phyloP scores from a whole-genome alignment of 768 basidiomycete genomes.

The Pleurotus platypus region DNA sequence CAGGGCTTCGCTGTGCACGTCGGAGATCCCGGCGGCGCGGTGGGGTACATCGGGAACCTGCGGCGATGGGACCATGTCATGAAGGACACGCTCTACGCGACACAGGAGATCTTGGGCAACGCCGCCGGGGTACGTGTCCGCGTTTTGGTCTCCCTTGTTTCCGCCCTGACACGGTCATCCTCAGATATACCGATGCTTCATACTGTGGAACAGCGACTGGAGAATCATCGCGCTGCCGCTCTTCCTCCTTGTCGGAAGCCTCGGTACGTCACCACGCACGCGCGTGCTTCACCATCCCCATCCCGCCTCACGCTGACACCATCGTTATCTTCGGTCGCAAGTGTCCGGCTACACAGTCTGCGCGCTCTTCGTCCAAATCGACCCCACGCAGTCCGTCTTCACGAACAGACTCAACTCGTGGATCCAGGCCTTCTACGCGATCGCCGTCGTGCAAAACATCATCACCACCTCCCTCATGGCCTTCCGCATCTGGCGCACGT shows the following conservation, averaged over 20 bases:
- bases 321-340: background rate
- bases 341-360: slow-evolving; percentile 15
- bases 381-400: slow-evolving; percentile 12
- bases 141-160: too few species aligned
- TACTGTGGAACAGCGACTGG: slow-evolving; percentile 14
- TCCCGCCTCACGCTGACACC: background rate
- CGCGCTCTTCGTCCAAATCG: slow-evolving; percentile 9
- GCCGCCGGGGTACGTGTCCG: slow-evolving; percentile 11
- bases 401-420: slow-evolving; percentile 10
- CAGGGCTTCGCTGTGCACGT: slow-evolving; percentile 11
- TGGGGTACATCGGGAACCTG: slow-evolving; percentile 11
- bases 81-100: slow-evolving; percentile 14
- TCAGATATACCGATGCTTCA: slow-evolving; percentile 20
- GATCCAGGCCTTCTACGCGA: slow-evolving; percentile 17
- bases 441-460: slow-evolving; percentile 16
- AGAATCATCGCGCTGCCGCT: slow-evolving; percentile 11
- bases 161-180: background rate
- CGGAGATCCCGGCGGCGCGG: slow-evolving; percentile 10
- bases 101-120: slow-evolving; percentile 16
- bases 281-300: background rate
- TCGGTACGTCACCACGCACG: slow-evolving; percentile 7
- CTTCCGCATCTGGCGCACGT: slow-evolving; percentile 14
- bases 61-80: slow-evolving; percentile 16
- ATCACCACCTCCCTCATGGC: slow-evolving; percentile 18
- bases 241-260: slow-evolving; percentile 12